Conservation (phyloP, 139 green algal genomes). For the Astrephomene gubernaculifera region DNA sequence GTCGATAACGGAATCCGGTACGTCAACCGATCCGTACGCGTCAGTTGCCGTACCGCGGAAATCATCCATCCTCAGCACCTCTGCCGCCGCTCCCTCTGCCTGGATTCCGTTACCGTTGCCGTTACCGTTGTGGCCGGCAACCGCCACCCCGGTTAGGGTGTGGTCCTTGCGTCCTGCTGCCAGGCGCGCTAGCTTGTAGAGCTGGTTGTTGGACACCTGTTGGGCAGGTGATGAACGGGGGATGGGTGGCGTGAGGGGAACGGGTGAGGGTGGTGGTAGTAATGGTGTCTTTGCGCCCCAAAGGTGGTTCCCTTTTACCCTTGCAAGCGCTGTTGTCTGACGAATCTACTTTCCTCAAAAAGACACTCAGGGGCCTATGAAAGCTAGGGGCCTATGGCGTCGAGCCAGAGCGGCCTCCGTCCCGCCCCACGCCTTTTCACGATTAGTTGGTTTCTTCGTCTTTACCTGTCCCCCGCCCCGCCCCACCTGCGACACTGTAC, state of each 20-base stretch:
- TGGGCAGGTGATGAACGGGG: background rate
- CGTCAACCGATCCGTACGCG: slow-evolving; percentile 72
- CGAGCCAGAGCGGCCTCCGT: no score
- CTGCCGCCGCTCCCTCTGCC: background rate
- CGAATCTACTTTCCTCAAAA: no score
- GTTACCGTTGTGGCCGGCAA: slow-evolving; percentile 25
- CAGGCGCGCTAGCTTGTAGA: slow-evolving; percentile 77
- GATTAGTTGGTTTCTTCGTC: no score
- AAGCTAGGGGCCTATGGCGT: no score
- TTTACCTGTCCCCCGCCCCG: no score
- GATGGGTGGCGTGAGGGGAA: background rate
- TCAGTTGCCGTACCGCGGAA: slow-evolving; percentile 52
- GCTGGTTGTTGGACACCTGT: slow-evolving; percentile 68
- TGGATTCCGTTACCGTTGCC: slow-evolving; percentile 13
- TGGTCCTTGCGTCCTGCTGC: slow-evolving; percentile 69
- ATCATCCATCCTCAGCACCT: slow-evolving; percentile 49
- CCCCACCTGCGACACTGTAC: slow-evolving; percentile 69
- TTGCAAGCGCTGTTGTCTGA: no score
- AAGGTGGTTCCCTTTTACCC: no score
- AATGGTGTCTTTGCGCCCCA: no score
- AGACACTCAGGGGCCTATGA: no score
- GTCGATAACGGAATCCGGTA: slow-evolving; percentile 80
- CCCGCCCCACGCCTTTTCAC: no score
- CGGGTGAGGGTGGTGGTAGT: background rate
- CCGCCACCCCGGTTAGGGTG: background rate